Evolutionary conservation across 192 early-diverging fungal genomes (phyloP).

Genomic region (Diversispora eburnea): DNA sequence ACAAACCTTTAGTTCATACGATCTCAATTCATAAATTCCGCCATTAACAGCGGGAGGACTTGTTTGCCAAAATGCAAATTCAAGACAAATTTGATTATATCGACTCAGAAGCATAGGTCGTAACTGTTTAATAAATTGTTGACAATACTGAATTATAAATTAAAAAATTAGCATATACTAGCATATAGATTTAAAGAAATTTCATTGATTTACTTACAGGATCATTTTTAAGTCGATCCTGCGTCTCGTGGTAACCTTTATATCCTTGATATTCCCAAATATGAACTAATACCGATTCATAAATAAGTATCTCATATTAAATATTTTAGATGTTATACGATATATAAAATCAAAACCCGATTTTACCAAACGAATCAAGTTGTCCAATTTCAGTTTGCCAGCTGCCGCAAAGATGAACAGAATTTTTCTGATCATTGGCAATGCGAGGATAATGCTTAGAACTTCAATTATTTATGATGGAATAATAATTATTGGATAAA

Average conservation of each 20-base stretch:
- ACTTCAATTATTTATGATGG: constrained; percentile 34
- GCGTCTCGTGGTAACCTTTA: constrained; percentile 68
- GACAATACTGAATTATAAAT: constrained; percentile 43
- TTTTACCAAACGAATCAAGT: constrained; percentile 78
- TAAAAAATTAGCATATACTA: background rate
- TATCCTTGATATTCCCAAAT: constrained; percentile 96
- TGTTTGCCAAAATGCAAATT: constrained; percentile 90
- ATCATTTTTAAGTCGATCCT: constrained; percentile 57
- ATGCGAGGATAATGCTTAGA: constrained; percentile 75
- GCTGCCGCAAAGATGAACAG: constrained; percentile 82
- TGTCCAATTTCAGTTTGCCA: constrained; percentile 86
- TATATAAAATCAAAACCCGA: background rate
- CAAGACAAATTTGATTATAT: constrained; percentile 82
- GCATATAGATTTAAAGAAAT: background rate
- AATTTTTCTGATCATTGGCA: constrained; percentile 68
- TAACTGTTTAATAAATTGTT: constrained; percentile 62
- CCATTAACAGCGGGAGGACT: constrained; percentile 68
- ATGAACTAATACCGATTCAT: constrained; percentile 58
- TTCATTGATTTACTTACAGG: constrained; percentile 40
- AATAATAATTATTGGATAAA: background rate
- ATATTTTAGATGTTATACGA: constrained; percentile 28
- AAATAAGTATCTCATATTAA: background rate
- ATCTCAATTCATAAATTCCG: constrained; percentile 90
- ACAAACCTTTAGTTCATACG: constrained; percentile 73
- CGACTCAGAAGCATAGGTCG: constrained; percentile 68